Percentiles rank a stretch among this genome's conserved stretches.
phyloP scores from a whole-genome alignment of 2,329 filamentous ascomycete species.

The Aspergillus sp. region DNA sequence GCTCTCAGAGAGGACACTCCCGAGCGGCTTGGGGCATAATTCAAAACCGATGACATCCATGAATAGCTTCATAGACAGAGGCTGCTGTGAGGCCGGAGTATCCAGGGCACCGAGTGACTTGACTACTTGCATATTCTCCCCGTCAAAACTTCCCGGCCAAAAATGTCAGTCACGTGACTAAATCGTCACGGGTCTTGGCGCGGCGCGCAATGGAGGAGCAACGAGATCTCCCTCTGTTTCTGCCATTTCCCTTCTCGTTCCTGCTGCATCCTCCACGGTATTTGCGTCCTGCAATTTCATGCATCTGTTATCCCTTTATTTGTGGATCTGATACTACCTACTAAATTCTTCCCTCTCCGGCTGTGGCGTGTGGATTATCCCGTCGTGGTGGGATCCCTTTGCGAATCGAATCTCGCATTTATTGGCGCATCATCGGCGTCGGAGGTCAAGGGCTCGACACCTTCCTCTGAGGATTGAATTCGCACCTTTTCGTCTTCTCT shows the following conservation, averaged over 20 bases:
- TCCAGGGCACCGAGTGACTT: background rate
- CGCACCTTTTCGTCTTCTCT: background rate
- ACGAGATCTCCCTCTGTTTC: constrained; percentile 14
- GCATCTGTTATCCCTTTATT: background rate
- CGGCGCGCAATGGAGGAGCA: constrained; percentile 24
- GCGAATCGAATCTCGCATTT: constrained; percentile 20
- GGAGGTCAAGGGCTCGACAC: constrained; percentile 7
- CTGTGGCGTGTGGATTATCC: constrained; percentile 7
- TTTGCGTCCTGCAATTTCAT: constrained; percentile 2
- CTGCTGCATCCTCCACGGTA: constrained; percentile 1
- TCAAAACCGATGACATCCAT: constrained; percentile 39
- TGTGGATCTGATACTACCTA: background rate
- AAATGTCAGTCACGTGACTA: constrained; percentile 26
- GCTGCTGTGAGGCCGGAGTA: constrained; percentile 4
- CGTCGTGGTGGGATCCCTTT: constrained; percentile 11
- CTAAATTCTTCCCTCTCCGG: background rate
- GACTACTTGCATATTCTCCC: background rate
- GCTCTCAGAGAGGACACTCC: constrained; percentile 31
- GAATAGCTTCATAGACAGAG: constrained; percentile 21
- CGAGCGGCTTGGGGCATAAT: constrained; percentile 32
- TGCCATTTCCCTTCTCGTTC: constrained; percentile 7
- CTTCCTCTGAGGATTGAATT: background rate
- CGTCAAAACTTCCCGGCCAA: constrained; percentile 8
- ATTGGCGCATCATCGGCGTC: constrained; percentile 20
- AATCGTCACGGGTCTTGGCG: constrained; percentile 27